phyloP scores from a whole-genome alignment of 345 rosid species.

The Arabis hirsuta region DNA sequence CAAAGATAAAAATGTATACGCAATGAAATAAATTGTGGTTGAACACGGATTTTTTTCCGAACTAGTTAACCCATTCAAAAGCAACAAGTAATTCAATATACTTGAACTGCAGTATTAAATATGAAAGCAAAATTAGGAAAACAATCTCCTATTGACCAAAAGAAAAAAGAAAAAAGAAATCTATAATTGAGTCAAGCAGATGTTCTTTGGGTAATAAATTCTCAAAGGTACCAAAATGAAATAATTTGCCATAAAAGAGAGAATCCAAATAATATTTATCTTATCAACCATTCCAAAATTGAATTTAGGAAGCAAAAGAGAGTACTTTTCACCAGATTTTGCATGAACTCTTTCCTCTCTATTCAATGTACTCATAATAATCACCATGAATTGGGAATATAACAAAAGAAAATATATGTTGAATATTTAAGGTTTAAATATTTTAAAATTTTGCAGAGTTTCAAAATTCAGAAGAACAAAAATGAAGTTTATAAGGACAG shows the following conservation, averaged over 20 bases:
- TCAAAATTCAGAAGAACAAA: conserved; percentile 5
- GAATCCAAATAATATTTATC: conserved; percentile 5
- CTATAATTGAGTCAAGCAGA: conserved; percentile 16
- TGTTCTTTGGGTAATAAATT: not conserved
- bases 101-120: not conserved
- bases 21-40: too few relatives aligned
- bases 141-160: conserved; percentile 1
- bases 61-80: not conserved
- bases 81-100: not conserved
- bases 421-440: not conserved
- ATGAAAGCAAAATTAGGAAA: not conserved
- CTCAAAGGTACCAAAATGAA: not conserved
- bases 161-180: not conserved
- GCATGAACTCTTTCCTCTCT: not conserved
- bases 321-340: conserved; percentile 1
- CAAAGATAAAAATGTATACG: not conserved
- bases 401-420: conserved; percentile 2
- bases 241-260: conserved; percentile 1
- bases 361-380: not conserved
- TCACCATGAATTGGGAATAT: conserved; percentile 1
- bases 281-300: not conserved
- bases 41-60: not conserved
- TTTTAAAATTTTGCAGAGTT: not conserved
- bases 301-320: not conserved
- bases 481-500: conserved; percentile 27